phyloP scores from a whole-genome alignment of 2,329 filamentous ascomycete genomes.

The Alternaria ventricosa region DNA sequence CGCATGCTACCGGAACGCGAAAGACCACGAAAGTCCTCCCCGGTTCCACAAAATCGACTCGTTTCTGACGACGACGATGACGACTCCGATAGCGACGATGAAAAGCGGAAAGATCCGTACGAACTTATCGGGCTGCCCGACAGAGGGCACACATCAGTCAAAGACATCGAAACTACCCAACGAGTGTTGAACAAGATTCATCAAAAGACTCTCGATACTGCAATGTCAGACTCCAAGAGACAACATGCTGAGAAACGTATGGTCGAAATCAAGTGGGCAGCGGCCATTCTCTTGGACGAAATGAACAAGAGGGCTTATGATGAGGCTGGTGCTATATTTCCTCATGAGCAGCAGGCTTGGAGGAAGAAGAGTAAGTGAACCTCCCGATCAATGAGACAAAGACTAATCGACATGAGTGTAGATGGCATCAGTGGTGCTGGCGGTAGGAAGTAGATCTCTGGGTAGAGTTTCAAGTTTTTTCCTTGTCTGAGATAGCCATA shows the following conservation, averaged over 20 bases:
- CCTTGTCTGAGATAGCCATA: neutral
- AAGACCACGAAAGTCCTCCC: neutral
- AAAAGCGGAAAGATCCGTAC: neutral
- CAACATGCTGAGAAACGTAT: neutral
- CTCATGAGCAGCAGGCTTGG: slow-evolving; percentile 1
- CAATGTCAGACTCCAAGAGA: neutral
- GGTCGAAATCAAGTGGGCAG: slow-evolving; percentile 6
- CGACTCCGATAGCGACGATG: neutral
- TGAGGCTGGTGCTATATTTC: slow-evolving; percentile 1
- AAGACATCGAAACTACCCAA: neutral
- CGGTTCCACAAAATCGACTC: neutral
- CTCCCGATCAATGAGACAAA: neutral
- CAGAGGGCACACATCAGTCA: neutral
- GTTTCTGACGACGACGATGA: neutral
- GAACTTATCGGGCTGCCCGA: neutral
- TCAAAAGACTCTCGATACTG: neutral
- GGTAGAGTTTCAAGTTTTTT: neutral
- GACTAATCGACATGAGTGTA: neutral
- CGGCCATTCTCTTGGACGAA: slow-evolving; percentile 1
- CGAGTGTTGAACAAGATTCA: neutral
- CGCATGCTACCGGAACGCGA: neutral
- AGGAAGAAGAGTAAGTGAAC: slow-evolving; percentile 4
- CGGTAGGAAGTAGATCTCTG: neutral
- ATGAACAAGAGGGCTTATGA: slow-evolving; percentile 10
- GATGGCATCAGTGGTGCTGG: neutral